Base-by-base conservation (phyloP, 2,329 filamentous ascomycete species). In the Xylariaceae sp. region DNA sequence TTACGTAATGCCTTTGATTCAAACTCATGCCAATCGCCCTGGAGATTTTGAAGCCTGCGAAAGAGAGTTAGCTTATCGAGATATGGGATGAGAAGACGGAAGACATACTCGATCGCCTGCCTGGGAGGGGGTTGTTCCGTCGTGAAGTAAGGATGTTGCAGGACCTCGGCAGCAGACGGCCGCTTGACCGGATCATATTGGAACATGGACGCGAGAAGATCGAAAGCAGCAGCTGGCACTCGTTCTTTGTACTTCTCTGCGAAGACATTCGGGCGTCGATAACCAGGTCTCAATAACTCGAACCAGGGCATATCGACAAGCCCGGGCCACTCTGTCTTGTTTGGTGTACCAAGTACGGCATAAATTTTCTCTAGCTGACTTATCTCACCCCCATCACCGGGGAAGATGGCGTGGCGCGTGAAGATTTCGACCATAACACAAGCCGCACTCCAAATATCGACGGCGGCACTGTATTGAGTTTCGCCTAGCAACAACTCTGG, bases 21-120 rank as follows among this genome's bases (percentile, higher is more conserved):
- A 68, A 98, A 96, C 71, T 99, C 95, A 71, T 99, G 95, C 95
- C 95, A 99, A 67, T 99, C 95, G 20, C 95, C 95, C 66, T 95
- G 86, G 26, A 99, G 82, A 47, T 87, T 79, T 57, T 88, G 86
- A 48, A 99, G 82, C 68, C 89, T 90, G 60, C 56, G 40, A 32
- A 51, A 44, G 19, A 10, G 21, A 37, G 41, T 65, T 57, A 57
- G 54, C 10, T 48, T 23, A 50, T 67, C 57, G 63, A 69, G 78
- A 68, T 77, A 72, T 43, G 59, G 26, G 32, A 40, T 12, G 26
- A 14, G 40, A 45, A 58, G 40, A 32, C n/a, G n/a, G 44, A 29
- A n/a, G 32, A 85, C 88, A 76, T 82, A 93, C 86, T 96, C 93
- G 62, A 88, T 79, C 41, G 92, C 90, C 69, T 96, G 91, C 67